These are phyloP conservation scores for Peronosclerospora sorghi DNA, from an alignment of 352 stramenopile genomes.

Conservation along the genomic window DNA sequence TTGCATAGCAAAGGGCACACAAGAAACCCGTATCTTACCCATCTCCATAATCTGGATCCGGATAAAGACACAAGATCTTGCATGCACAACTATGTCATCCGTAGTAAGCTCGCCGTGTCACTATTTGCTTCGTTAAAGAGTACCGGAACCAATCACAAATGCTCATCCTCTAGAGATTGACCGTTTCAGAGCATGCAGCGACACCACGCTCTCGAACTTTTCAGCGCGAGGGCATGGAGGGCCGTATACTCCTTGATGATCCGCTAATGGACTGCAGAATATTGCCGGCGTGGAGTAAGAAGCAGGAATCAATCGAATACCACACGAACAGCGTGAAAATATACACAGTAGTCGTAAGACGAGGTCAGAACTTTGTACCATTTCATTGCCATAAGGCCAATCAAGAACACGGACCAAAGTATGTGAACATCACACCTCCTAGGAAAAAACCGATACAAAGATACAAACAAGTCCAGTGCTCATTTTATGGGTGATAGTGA, in stretches of 20 bases:
- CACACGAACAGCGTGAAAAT: constrained; percentile 5
- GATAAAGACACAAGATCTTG: too few relatives aligned
- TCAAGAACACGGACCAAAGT: constrained; percentile 90
- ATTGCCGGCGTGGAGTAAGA: constrained; percentile 85
- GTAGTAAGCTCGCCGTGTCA: constrained; percentile 82
- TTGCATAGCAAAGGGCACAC: constrained; percentile 26
- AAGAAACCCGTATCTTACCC: neutral
- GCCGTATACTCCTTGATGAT: constrained; percentile 17
- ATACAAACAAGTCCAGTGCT: too few relatives aligned
- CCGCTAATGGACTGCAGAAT: constrained; percentile 35
- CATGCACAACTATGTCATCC: constrained; percentile 45
- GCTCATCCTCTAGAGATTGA: constrained; percentile 15
- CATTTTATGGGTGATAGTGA: constrained; percentile 91
- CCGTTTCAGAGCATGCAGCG: constrained; percentile 6
- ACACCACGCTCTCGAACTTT: constrained; percentile 56
- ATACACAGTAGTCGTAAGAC: constrained; percentile 4
- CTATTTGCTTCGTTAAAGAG: constrained; percentile 82
- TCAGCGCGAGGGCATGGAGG: constrained; percentile 42
- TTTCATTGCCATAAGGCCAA: constrained; percentile 87
- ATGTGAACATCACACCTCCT: constrained; percentile 73
- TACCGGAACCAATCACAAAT: constrained; percentile 84
- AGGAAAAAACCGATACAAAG: neutral
- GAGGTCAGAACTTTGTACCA: constrained; percentile 82
- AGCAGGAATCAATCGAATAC: constrained; percentile 40
- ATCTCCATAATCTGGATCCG: too few relatives aligned